A percentile compares a stretch with the other conserved stretches of the same genome.
Evolutionary conservation across 106 monocot species (phyloP).

Genomic region (Apostasia shenzhenica): DNA sequence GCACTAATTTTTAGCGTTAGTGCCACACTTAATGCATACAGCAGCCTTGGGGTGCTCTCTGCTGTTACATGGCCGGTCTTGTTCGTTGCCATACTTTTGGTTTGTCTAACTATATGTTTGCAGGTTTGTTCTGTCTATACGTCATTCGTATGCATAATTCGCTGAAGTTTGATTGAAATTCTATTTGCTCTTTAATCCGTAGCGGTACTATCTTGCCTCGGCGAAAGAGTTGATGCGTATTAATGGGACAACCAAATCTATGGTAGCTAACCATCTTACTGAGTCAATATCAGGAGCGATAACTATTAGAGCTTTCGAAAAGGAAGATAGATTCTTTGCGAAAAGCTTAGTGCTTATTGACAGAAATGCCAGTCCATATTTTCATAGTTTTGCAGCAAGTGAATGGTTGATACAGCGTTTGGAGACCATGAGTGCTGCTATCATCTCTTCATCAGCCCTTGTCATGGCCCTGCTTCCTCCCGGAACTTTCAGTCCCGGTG

Average conservation of each 20-base stretch:
- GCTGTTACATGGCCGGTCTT: conserved; percentile 80
- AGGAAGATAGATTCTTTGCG: conserved; percentile 74
- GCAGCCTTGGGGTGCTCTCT: conserved; percentile 77
- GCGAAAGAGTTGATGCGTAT: conserved; percentile 95
- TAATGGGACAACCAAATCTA: conserved; percentile 92
- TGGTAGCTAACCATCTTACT: conserved; percentile 79
- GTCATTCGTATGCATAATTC: not conserved
- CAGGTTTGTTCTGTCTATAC: conserved; percentile 39
- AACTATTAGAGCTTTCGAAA: conserved; percentile 92
- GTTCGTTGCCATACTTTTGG: conserved; percentile 62
- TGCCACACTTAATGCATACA: conserved; percentile 62
- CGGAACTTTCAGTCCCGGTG: conserved; percentile 83
- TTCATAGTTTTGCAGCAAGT: conserved; percentile 78
- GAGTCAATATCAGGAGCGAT: conserved; percentile 71
- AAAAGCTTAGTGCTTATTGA: conserved; percentile 77
- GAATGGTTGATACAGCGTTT: conserved; percentile 92
- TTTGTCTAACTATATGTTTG: conserved; percentile 49
- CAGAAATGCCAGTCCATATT: conserved; percentile 85
- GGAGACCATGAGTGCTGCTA: conserved; percentile 79
- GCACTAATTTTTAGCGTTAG: conserved; percentile 47
- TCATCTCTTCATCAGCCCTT: conserved; percentile 84
- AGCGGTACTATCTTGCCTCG: conserved; percentile 84
- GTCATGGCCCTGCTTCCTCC: conserved; percentile 77
- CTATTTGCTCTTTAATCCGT: not conserved
- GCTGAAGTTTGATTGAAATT: conserved; percentile 1